Conservation (phyloP, 805 yeast species). For the Saccharomycopsis malanga region DNA sequence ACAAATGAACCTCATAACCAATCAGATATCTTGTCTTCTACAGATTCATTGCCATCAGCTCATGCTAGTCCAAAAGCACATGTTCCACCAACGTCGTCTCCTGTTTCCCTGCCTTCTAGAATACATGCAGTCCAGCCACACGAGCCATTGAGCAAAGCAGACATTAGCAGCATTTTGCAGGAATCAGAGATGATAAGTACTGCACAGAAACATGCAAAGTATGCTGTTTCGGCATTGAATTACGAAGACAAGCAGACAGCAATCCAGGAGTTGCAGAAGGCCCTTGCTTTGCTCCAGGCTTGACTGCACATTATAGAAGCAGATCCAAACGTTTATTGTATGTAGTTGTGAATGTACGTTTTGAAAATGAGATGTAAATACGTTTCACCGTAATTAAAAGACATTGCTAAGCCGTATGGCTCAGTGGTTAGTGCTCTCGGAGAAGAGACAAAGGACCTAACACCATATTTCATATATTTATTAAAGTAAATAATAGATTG, state of each 20-base stretch:
- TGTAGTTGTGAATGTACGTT: too few species aligned
- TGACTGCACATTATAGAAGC: too few species aligned
- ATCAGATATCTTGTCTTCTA: not conserved
- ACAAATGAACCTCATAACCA: not conserved
- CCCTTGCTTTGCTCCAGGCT: constrained; percentile 13
- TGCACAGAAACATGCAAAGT: constrained; percentile 65
- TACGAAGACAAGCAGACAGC: constrained; percentile 72
- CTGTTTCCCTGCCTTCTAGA: not conserved
- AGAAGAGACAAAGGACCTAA: too few species aligned
- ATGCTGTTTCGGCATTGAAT: constrained; percentile 71
- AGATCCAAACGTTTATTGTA: too few species aligned
- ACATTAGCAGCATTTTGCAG: constrained; percentile 45
- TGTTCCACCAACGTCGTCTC: not conserved
- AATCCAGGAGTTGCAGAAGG: constrained; percentile 42
- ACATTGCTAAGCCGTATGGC: too few species aligned
- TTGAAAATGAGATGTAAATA: too few species aligned
- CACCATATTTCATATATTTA: too few species aligned
- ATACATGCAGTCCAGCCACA: not conserved
- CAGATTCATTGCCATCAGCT: not conserved
- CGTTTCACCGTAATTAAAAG: too few species aligned
- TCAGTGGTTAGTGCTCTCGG: too few species aligned
- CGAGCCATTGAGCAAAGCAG: constrained; percentile 25
- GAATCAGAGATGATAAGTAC: constrained; percentile 48
- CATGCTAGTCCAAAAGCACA: not conserved
- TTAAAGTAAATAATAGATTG: too few species aligned